Percentiles rank a stretch among this genome's conserved stretches.
Conservation (phyloP, 2,329 filamentous ascomycete species). For the Botrytis pseudocinerea region DNA sequence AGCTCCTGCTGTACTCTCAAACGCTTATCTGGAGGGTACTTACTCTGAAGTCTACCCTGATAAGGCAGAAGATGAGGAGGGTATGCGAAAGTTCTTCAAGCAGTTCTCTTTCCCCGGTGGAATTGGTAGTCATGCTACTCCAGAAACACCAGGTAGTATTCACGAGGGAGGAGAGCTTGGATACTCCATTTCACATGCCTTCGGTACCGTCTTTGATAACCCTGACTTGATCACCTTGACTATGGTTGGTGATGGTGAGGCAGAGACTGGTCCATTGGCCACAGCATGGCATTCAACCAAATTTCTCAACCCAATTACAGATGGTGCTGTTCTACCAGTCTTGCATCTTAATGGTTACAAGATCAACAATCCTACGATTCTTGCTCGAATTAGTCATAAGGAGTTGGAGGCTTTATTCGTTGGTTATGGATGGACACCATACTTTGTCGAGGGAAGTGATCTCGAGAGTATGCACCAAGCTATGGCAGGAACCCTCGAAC, state of each 20-base stretch:
- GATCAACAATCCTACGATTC: constrained; percentile 76
- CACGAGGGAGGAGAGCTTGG: constrained; percentile 81
- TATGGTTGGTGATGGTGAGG: constrained; percentile 78
- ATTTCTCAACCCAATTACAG: constrained; percentile 76
- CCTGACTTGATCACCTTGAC: constrained; percentile 73
- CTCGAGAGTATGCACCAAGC: constrained; percentile 76
- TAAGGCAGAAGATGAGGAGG: constrained; percentile 66
- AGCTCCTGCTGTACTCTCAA: constrained; percentile 72
- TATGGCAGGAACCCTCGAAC: constrained; percentile 75
- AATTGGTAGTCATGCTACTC: constrained; percentile 75
- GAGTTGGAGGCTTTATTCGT: constrained; percentile 69
- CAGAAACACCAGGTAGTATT: constrained; percentile 74
- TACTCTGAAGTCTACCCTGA: constrained; percentile 78
- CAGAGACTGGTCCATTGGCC: constrained; percentile 77
- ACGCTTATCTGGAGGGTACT: constrained; percentile 74
- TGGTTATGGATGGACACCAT: constrained; percentile 77
- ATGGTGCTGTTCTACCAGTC: constrained; percentile 75
- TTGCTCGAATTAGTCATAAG: constrained; percentile 72
- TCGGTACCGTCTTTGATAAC: constrained; percentile 74
- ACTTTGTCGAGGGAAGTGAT: constrained; percentile 77
- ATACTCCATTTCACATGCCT: constrained; percentile 79
- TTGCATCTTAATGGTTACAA: constrained; percentile 83
- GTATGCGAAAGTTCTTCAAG: constrained; percentile 77
- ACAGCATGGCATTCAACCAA: constrained; percentile 83
- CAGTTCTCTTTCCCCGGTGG: constrained; percentile 81